Conservation (phyloP, 2,329 filamentous ascomycete species). For the Monascus ruber region DNA sequence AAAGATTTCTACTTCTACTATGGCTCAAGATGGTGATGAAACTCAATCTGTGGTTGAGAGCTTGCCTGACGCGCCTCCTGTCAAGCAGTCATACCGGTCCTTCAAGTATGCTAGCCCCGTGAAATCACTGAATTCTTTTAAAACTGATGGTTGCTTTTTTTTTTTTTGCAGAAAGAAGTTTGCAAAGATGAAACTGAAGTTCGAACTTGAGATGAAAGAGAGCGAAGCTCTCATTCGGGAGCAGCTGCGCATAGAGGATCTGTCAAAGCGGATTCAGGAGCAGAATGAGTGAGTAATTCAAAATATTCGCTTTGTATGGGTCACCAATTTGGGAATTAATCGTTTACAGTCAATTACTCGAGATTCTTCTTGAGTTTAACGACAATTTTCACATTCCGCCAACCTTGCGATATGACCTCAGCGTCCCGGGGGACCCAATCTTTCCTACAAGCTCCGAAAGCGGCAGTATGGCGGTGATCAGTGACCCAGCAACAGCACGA, state of each 20-base stretch:
- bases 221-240: slow-evolving; percentile 53
- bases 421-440: slow-evolving; percentile 31
- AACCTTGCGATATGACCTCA: slow-evolving; percentile 63
- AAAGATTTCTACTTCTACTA: slow-evolving; percentile 3
- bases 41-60: slow-evolving; percentile 16
- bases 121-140: slow-evolving; percentile 1
- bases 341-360: slow-evolving; percentile 64
- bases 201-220: slow-evolving; percentile 69
- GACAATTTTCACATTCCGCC: slow-evolving; percentile 65
- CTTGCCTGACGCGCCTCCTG: slow-evolving; percentile 26
- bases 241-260: slow-evolving; percentile 69
- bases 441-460: slow-evolving; percentile 37
- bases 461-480: slow-evolving; percentile 19
- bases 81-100: slow-evolving; percentile 50
- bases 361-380: slow-evolving; percentile 84
- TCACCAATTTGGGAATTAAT: slow-evolving; percentile 5
- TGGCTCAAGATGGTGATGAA: slow-evolving; percentile 23
- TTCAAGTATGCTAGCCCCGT: slow-evolving; percentile 43
- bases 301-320: background rate
- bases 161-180: slow-evolving; percentile 63
- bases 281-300: slow-evolving; percentile 69
- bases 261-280: slow-evolving; percentile 71
- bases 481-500: slow-evolving; percentile 19
- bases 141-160: too few relatives aligned
- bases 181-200: slow-evolving; percentile 69